Evolutionary conservation across 139 green algal genomes (phyloP).

Genomic region (Gonium pectorale): DNA sequence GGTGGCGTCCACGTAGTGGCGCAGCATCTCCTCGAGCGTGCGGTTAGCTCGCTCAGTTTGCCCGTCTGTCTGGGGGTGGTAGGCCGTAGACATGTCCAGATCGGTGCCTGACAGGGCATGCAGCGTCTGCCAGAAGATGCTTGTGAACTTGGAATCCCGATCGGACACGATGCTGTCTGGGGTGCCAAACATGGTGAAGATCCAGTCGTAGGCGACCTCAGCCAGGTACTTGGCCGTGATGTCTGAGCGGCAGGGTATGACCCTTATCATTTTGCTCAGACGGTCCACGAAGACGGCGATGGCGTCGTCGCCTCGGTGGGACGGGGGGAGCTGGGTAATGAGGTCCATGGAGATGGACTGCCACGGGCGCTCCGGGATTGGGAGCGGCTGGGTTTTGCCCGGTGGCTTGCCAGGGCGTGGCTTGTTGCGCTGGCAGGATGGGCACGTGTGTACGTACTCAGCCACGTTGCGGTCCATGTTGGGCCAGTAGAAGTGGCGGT

Average conservation of each 20-base stretch:
- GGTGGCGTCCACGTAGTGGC: conserved; percentile 36
- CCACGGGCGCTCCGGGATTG: not conserved
- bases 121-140: not conserved
- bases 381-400: not conserved
- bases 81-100: not conserved
- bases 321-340: not conserved
- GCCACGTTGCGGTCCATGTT: not conserved
- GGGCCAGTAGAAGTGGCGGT: too few species aligned
- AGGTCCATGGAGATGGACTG: not conserved
- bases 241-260: conserved; percentile 3
- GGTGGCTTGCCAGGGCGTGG: not conserved
- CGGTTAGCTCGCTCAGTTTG: not conserved
- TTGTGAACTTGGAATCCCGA: not conserved
- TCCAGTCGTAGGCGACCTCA: not conserved
- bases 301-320: not conserved
- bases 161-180: not conserved
- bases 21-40: not conserved
- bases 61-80: too few species aligned
- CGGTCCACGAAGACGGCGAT: not conserved
- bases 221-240: not conserved
- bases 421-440: not conserved
- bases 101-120: not conserved
- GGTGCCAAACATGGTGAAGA: not conserved
- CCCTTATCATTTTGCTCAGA: not conserved
- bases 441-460: not conserved